A percentile compares a stretch with the other conserved stretches of the same genome.
These are phyloP conservation scores for Boletus eberwhitei DNA, from an alignment of 768 basidiomycete species.

Conservation along the genomic window DNA sequence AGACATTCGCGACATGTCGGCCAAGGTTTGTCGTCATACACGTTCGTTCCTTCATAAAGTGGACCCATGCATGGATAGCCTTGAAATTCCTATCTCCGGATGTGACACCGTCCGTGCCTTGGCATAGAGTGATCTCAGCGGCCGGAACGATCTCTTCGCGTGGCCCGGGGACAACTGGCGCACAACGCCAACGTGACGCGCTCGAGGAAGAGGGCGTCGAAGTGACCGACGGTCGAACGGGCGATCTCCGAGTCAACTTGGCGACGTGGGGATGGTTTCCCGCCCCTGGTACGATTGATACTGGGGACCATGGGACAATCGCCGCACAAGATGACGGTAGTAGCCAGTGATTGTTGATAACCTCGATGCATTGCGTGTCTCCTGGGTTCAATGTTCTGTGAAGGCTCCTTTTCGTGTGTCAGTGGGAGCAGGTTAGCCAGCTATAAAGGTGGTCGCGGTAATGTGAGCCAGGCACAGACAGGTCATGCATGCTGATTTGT, in stretches of 20 bases:
- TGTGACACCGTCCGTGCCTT: constrained; percentile 67
- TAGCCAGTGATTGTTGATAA: background rate
- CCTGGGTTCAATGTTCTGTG: background rate
- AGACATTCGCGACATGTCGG: constrained; percentile 78
- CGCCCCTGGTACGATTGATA: constrained; percentile 22
- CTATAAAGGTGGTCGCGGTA: background rate
- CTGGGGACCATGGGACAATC: constrained; percentile 3
- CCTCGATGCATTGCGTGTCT: background rate
- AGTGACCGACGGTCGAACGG: constrained; percentile 54
- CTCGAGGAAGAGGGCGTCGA: constrained; percentile 82
- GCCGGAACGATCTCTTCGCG: constrained; percentile 77
- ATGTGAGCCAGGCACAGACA: background rate
- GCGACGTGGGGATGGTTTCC: constrained; percentile 69
- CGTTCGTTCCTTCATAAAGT: background rate
- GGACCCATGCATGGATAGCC: constrained; percentile 48
- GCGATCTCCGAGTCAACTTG: constrained; percentile 58
- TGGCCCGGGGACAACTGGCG: constrained; percentile 79
- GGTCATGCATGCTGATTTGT: background rate
- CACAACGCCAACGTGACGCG: constrained; percentile 68
- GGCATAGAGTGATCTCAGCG: constrained; percentile 74
- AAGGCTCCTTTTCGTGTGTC: background rate
- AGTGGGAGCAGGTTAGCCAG: background rate
- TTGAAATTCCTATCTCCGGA: constrained; percentile 68
- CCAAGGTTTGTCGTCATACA: constrained; percentile 50
- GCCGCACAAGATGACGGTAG: background rate